These are phyloP conservation scores for Eugenia klotzschiana DNA, from an alignment of 441 rosid species.

Conservation along the genomic window DNA sequence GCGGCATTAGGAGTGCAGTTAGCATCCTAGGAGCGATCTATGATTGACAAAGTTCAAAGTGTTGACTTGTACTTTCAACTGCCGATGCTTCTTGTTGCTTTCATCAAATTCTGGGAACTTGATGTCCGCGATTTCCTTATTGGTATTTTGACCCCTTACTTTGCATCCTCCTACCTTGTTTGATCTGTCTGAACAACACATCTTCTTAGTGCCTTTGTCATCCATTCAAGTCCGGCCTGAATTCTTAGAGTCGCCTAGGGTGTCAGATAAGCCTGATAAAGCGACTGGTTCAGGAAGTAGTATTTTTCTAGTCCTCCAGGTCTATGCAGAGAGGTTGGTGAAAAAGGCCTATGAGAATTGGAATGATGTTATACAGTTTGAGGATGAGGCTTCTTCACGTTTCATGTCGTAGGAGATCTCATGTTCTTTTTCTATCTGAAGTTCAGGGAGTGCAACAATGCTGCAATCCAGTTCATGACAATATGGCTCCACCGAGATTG, in stretches of 20 bases:
- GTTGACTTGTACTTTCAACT: not conserved
- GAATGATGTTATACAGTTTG: not conserved
- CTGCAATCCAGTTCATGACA: not conserved
- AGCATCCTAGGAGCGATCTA: too few species aligned
- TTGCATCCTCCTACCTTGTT: not conserved
- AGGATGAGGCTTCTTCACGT: not conserved
- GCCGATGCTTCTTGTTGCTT: not conserved
- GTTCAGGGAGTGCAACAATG: not conserved
- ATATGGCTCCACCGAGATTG: not conserved
- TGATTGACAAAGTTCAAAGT: too few species aligned
- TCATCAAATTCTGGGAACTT: not conserved
- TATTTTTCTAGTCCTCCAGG: not conserved
- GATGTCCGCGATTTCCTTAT: not conserved
- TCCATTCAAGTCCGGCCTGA: not conserved
- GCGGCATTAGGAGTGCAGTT: not conserved
- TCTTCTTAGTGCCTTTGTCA: too few species aligned
- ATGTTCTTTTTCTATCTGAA: accelerated
- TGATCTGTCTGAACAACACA: not conserved
- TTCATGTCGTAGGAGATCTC: not conserved
- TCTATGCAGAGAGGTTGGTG: not conserved
- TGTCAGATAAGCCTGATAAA: not conserved
- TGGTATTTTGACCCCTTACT: not conserved
- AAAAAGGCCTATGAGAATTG: not conserved
- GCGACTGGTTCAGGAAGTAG: not conserved
- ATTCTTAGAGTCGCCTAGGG: not conserved